Evolutionary conservation across 345 rosid species (phyloP), one percentile per base, ranked within the genome.

Genomic region (Erucastrum elatum): DNA sequence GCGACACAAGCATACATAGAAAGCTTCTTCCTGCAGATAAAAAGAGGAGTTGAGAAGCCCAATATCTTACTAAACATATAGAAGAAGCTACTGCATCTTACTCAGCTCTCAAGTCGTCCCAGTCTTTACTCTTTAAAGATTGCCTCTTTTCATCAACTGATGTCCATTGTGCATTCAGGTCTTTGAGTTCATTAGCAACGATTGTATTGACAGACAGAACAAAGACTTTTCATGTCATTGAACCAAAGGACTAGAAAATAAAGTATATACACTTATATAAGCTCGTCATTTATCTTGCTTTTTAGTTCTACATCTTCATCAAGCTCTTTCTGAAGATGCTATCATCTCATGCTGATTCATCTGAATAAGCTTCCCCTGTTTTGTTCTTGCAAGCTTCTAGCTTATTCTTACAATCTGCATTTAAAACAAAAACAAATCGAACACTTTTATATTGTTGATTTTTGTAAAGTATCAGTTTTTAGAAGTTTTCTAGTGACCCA

Each of bases 1-100:
- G 98, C 88, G 59, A 94, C 87, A 59, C 92, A 94, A 44, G 93
- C 98, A 81, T 88, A 90, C 96, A 91, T 90, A 2, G 97, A 90
- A 39, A 94, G 96, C 87, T 84, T 88, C 83, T 83, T 90, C 96
- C 97, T 94, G 89, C 81, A 87, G 77, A 71, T 68, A 65, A 85
- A 74, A 30, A 29, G 30, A 75, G 27, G 25, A 8, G 13, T 16
- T 56, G 46, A 39, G 53, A 68, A 34, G 35, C 11, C 21, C 6
- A 15, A 62, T 11, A 46, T 33, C 78, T 5, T 34, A 29, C 12
- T 75, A 5, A 56, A 55, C 49, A 56, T 64, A 83, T 70, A 67
- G 44, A 53, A 29, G 31, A 29, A 29, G 31, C 31, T 29, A 29
- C 0, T 29, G 31, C 31, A 29, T 29, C 97, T 80, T 86, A 94